A percentile compares a stretch with the other conserved stretches of the same genome.
These are phyloP conservation scores for Cyclocybe aegerita DNA, from an alignment of 768 basidiomycete genomes.

Conservation along the genomic window DNA sequence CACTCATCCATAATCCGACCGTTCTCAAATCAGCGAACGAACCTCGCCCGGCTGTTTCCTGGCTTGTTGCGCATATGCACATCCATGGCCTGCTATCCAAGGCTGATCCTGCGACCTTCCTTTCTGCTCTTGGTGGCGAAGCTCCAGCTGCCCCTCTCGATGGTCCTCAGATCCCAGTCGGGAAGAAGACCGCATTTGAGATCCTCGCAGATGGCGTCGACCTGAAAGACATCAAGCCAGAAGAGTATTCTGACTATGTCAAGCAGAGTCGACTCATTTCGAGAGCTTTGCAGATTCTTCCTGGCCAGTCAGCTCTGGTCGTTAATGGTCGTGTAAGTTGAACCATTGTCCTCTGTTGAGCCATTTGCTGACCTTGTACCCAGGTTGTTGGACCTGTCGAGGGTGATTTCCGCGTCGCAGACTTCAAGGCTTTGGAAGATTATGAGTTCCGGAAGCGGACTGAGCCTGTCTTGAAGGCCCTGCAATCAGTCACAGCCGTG, in stretches of 20 bases:
- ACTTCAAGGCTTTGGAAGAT: conserved; percentile 67
- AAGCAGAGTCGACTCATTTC: conserved; percentile 46
- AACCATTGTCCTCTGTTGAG: not conserved
- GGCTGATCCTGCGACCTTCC: conserved; percentile 35
- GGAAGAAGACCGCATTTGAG: conserved; percentile 27
- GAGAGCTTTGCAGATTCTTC: conserved; percentile 54
- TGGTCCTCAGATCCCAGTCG: conserved; percentile 38
- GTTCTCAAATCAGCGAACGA: conserved; percentile 11
- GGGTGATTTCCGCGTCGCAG: conserved; percentile 57
- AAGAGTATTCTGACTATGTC: conserved; percentile 41
- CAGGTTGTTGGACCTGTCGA: conserved; percentile 80
- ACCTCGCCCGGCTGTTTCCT: conserved; percentile 33
- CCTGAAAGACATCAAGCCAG: conserved; percentile 29
- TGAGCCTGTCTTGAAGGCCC: conserved; percentile 63
- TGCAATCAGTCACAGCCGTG: conserved; percentile 51
- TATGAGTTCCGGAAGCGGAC: conserved; percentile 78
- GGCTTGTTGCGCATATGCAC: conserved; percentile 51
- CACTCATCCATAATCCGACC: conserved; percentile 75
- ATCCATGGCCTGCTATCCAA: conserved; percentile 37
- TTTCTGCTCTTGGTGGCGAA: conserved; percentile 35
- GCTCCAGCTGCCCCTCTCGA: conserved; percentile 3
- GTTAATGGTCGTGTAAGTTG: conserved; percentile 81
- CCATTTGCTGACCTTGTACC: not conserved
- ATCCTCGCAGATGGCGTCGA: conserved; percentile 33
- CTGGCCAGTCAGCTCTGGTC: conserved; percentile 64